Base-by-base conservation (phyloP, 2,329 filamentous ascomycete genomes). In the Talaromyces sp. region DNA sequence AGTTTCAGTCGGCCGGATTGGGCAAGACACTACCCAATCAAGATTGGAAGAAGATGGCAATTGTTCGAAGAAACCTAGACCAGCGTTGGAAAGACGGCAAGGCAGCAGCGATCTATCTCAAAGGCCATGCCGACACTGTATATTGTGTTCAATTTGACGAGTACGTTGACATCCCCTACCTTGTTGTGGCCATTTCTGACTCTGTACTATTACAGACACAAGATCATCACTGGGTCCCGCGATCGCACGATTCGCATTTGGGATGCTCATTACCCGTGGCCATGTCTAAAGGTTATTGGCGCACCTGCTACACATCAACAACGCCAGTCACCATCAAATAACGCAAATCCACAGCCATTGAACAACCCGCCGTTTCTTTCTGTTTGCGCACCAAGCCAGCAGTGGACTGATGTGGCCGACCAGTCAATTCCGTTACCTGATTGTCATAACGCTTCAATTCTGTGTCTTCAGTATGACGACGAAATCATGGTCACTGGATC, bases 121-220 rank as follows among this genome's bases (percentile, higher is more conserved):
- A 95, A 72, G 95, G 95, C 2, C 95, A 99, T 76, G 88, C 89
- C 31, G 95, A 99, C 76, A 97, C 93, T 69, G 96, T 99, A 65
- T 99, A 99, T 80, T 99, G 95, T 77, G 87, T 96, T 64, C 95
- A 99, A 75, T 99, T 98, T 75, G 95, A 99, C 76, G 94, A 98
- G 89, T 93, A 85, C 71, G 89, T 82, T 5, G n/a, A 33, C 27
- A 14, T 33, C 33, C 6, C n/a, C n/a, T 39, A 13, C 16, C 14
- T 22, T 37, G 4, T 33, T 10, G 13, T 47, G 22, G 22, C 39
- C 45, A 37, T 52, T 22, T 37, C 58, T 65, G 60, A 56, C 41
- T 37, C 27, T 35, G n/a, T 60, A 35, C 19, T 33, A 8, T 41
- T 37, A 33, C 72, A 93, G 90, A 76, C 84, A 90, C 74, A 99